Percentiles rank a stretch among this genome's conserved stretches.
Conservation (phyloP, 441 rosid genomes). For the Gossypium gossypioides region DNA sequence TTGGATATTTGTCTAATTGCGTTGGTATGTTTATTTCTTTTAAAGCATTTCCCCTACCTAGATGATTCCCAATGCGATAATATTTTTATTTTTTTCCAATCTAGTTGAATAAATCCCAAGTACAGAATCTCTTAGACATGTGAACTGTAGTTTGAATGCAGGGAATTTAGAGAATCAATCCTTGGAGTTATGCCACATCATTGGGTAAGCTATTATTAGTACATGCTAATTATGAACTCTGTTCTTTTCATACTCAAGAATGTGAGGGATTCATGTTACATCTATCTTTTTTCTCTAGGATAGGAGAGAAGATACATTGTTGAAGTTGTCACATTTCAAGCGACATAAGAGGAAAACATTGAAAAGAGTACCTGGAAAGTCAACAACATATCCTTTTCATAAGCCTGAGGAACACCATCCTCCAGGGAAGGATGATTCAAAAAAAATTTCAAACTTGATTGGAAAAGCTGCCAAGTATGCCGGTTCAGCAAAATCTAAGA, state of each 20-base stretch:
- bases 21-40: not conserved
- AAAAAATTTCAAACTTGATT: conserved; percentile 74
- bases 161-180: conserved; percentile 94
- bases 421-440: conserved; percentile 83
- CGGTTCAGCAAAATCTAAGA: conserved; percentile 75
- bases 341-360: conserved; percentile 78
- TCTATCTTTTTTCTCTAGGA: conserved; percentile 45
- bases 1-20: not conserved
- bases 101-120: conserved; percentile 12
- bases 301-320: conserved; percentile 89
- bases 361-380: conserved; percentile 66
- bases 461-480: conserved; percentile 84
- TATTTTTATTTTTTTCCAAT: not conserved
- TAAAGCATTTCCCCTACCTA: not conserved
- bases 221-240: not conserved
- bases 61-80: not conserved
- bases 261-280: conserved; percentile 9
- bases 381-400: conserved; percentile 62
- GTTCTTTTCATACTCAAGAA: not conserved
- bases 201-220: conserved; percentile 51
- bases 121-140: conserved; percentile 26
- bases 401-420: conserved; percentile 93
- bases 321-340: conserved; percentile 76
- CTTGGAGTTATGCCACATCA: conserved; percentile 95
- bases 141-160: conserved; percentile 72